These are phyloP conservation scores for Penicillium bovifimosum DNA, from an alignment of 495 filamentous ascomycete genomes.

Conservation along the genomic window DNA sequence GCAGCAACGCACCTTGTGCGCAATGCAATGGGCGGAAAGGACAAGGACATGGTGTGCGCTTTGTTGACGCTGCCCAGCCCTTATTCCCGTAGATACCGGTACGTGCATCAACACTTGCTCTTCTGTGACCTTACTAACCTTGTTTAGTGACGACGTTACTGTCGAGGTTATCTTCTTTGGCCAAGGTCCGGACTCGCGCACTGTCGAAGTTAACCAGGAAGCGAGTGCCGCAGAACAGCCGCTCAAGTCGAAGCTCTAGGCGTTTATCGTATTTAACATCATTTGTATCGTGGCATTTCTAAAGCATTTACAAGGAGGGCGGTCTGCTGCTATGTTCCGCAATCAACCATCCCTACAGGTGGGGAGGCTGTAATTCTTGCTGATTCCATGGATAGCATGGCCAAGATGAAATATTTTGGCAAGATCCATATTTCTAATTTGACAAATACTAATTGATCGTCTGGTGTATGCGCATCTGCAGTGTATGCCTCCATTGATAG, in stretches of 20 bases:
- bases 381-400: not conserved
- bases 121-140: conserved; percentile 7
- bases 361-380: not conserved
- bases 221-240: conserved; percentile 61
- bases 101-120: conserved; percentile 17
- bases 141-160: conserved; percentile 77
- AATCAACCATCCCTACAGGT: not conserved
- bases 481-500: not conserved
- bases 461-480: not conserved
- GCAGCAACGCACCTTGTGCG: conserved; percentile 92
- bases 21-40: conserved; percentile 91
- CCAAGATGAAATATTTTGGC: not conserved
- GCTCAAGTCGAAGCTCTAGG: conserved; percentile 55
- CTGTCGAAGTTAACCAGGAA: conserved; percentile 77
- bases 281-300: not conserved
- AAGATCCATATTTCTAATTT: not conserved
- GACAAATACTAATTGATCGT: not conserved
- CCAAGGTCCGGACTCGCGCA: conserved; percentile 64
- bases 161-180: conserved; percentile 99
- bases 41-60: conserved; percentile 91
- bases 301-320: not conserved
- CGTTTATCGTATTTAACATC: not conserved
- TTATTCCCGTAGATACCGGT: conserved; percentile 86
- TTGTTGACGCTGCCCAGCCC: conserved; percentile 87
- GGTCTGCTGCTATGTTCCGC: not conserved